Evolutionary conservation across 257 asterid genomes (phyloP).

Genomic region (Verbena officinalis): DNA sequence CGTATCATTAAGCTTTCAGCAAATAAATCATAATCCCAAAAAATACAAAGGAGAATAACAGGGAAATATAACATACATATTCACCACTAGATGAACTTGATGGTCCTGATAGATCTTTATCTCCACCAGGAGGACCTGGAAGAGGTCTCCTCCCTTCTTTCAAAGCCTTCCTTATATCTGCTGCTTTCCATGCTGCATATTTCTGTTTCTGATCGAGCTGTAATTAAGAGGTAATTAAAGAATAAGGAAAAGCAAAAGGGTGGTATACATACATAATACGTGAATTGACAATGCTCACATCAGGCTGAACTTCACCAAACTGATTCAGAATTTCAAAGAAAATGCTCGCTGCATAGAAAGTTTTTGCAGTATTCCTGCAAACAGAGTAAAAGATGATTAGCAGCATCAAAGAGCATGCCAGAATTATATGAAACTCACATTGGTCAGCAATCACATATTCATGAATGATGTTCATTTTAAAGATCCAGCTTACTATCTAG

Average conservation of each 20-base stretch:
- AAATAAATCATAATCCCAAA: neutral
- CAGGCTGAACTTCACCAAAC: conserved; percentile 87
- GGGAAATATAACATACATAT: conserved; percentile 45
- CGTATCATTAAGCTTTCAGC: neutral
- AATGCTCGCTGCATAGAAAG: conserved; percentile 96
- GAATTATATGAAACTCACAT: neutral
- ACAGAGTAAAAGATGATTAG: conserved; percentile 26
- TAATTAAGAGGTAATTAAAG: conserved; percentile 20
- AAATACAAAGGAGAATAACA: conserved; percentile 6
- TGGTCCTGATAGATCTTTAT: conserved; percentile 49
- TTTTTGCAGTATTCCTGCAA: conserved; percentile 93
- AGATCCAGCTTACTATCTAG: neutral
- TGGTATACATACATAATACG: neutral
- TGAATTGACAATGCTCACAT: conserved; percentile 51
- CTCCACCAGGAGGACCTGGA: conserved; percentile 98
- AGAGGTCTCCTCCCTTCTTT: conserved; percentile 95
- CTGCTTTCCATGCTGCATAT: conserved; percentile 99
- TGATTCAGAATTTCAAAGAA: conserved; percentile 92
- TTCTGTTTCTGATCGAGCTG: conserved; percentile 98
- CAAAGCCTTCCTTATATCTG: conserved; percentile 92
- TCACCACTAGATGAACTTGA: conserved; percentile 46
- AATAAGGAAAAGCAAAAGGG: neutral
- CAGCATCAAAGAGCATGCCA: neutral
- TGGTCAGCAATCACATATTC: neutral
- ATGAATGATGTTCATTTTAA: neutral